These are phyloP conservation scores for Euphorbia schlechtendalii DNA, from an alignment of 441 rosid genomes.

Conservation along the genomic window DNA sequence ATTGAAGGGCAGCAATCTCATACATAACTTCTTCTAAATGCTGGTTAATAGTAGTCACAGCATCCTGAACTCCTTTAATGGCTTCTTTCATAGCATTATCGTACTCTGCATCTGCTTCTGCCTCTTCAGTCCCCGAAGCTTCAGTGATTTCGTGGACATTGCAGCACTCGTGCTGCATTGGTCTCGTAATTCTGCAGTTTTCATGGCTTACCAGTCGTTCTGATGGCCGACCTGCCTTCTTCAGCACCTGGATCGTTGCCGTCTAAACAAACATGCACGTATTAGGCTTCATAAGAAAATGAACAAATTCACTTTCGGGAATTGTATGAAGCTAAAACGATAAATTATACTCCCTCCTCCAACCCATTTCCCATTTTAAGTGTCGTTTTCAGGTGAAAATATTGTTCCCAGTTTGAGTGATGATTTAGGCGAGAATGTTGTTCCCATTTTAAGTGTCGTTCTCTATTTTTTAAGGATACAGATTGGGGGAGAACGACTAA, in stretches of 20 bases:
- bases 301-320: neutral
- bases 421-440: too few species aligned
- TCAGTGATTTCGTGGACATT: slow-evolving; percentile 79
- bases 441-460: too few species aligned
- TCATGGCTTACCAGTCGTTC: slow-evolving; percentile 65
- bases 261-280: too few species aligned
- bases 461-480: too few species aligned
- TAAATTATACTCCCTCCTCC: too few species aligned
- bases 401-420: too few species aligned
- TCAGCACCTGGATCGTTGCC: slow-evolving; percentile 72
- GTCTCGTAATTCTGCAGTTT: slow-evolving; percentile 57
- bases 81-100: slow-evolving; percentile 83
- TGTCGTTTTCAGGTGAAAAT: too few species aligned
- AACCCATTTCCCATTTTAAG: too few species aligned
- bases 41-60: slow-evolving; percentile 71
- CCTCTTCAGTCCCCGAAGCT: slow-evolving; percentile 71
- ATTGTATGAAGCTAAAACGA: neutral
- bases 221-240: slow-evolving; percentile 78
- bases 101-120: slow-evolving; percentile 73
- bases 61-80: slow-evolving; percentile 80
- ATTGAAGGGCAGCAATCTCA: slow-evolving; percentile 66
- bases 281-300: too few species aligned
- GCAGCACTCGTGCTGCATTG: slow-evolving; percentile 67
- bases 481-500: too few species aligned
- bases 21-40: slow-evolving; percentile 68